A percentile compares a stretch with the other conserved stretches of the same genome.
Evolutionary conservation across 805 yeast species (phyloP).

Genomic region (Nakazawaea wyomingensis): DNA sequence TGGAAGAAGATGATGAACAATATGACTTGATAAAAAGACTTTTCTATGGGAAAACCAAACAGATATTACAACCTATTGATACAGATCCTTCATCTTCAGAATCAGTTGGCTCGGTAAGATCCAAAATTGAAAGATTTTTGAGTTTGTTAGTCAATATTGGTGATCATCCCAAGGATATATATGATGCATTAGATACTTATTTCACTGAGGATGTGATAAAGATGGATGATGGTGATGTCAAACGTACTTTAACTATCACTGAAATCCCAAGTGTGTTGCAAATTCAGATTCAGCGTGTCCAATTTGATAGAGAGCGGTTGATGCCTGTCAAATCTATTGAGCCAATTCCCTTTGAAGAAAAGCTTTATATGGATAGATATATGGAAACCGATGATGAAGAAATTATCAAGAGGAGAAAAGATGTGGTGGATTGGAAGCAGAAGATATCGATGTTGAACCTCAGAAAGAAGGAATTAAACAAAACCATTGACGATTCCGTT

Average conservation of each 20-base stretch:
- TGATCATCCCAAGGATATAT: constrained; percentile 82
- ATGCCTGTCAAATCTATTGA: constrained; percentile 79
- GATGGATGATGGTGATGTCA: constrained; percentile 67
- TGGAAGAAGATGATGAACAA: constrained; percentile 78
- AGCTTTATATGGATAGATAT: constrained; percentile 82
- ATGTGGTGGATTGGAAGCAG: constrained; percentile 61
- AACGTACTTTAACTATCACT: constrained; percentile 65
- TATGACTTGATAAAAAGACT: constrained; percentile 71
- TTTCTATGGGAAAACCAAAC: constrained; percentile 84
- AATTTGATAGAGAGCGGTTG: constrained; percentile 69
- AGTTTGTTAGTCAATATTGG: constrained; percentile 82
- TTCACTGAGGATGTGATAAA: constrained; percentile 70
- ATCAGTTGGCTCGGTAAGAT: constrained; percentile 31
- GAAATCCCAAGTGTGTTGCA: constrained; percentile 79
- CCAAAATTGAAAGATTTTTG: constrained; percentile 68
- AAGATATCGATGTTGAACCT: constrained; percentile 39
- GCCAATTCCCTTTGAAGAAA: constrained; percentile 75
- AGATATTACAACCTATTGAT: constrained; percentile 55
- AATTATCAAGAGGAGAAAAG: constrained; percentile 46
- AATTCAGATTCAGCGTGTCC: constrained; percentile 90
- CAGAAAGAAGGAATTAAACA: constrained; percentile 37
- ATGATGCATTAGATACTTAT: constrained; percentile 84
- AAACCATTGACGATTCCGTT: constrained; percentile 42
- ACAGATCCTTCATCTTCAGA: constrained; percentile 20
- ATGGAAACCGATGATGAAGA: constrained; percentile 60